phyloP scores from a whole-genome alignment of 2,329 filamentous ascomycete species.

The Aspergillus carbonarius region DNA sequence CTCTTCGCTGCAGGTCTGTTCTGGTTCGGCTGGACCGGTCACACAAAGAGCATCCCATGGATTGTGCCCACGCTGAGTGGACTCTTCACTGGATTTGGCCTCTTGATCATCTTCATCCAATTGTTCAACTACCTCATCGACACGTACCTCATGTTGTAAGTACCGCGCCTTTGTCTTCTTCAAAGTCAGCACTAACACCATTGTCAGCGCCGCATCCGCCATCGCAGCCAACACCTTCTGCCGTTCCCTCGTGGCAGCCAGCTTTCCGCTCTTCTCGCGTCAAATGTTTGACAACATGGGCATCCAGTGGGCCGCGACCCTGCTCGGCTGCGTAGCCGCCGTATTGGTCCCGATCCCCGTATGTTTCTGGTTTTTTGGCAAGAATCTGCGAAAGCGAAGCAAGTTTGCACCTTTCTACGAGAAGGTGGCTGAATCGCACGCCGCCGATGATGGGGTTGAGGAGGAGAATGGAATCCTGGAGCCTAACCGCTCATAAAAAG shows the following conservation, averaged over 20 bases:
- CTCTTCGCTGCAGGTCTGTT: conserved; percentile 64
- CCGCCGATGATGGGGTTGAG: conserved; percentile 22
- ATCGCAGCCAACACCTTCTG: conserved; percentile 56
- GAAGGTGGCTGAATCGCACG: conserved; percentile 6
- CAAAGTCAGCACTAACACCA: background rate
- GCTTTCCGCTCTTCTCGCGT: conserved; percentile 55
- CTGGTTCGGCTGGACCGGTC: conserved; percentile 75
- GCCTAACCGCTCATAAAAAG: background rate
- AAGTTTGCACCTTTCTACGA: conserved; percentile 11
- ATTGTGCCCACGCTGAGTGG: conserved; percentile 47
- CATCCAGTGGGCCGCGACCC: conserved; percentile 40
- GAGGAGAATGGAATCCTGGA: background rate
- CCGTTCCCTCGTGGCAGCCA: conserved; percentile 48
- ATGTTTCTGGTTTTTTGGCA: conserved; percentile 31
- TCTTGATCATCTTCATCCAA: conserved; percentile 59
- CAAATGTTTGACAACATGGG: conserved; percentile 52
- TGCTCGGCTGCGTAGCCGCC: conserved; percentile 37
- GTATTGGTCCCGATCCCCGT: conserved; percentile 40
- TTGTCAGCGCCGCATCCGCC: conserved; percentile 48
- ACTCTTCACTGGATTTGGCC: conserved; percentile 57
- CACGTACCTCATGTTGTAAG: conserved; percentile 52
- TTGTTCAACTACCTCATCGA: conserved; percentile 61
- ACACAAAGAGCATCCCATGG: conserved; percentile 42
- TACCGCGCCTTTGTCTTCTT: background rate
- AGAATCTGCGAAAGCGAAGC: conserved; percentile 19